These are phyloP conservation scores for Aegilops umbellulata DNA, from an alignment of 176 grass and related monocot genomes.

Conservation along the genomic window DNA sequence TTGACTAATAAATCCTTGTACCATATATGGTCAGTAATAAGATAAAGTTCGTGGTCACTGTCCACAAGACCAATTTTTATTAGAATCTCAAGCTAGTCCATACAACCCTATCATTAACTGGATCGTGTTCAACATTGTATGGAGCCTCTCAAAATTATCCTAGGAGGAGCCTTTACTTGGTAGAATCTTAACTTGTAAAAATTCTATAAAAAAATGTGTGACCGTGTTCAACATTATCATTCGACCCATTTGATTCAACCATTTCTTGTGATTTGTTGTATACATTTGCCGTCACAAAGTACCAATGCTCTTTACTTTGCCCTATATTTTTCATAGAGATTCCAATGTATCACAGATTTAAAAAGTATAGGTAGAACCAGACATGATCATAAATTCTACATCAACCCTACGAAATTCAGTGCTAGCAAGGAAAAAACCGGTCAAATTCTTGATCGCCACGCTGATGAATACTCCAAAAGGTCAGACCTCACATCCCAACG, in stretches of 20 bases:
- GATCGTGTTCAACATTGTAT: too few relatives aligned
- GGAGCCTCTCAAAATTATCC: not conserved
- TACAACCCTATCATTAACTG: not conserved
- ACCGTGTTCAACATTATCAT: not conserved
- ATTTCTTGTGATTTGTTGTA: not conserved
- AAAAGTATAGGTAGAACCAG: not conserved
- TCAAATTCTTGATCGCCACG: too few relatives aligned
- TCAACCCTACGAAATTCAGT: not conserved
- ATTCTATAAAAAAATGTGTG: not conserved
- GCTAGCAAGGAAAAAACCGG: too few relatives aligned
- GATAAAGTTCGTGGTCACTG: not conserved
- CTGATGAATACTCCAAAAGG: not conserved
- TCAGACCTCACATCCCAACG: not conserved
- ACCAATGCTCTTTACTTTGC: not conserved
- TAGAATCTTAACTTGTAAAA: not conserved
- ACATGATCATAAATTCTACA: not conserved
- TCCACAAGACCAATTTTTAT: not conserved
- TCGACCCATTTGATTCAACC: not conserved
- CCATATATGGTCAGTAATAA: not conserved
- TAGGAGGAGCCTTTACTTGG: not conserved
- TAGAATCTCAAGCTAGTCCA: not conserved
- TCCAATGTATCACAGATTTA: not conserved
- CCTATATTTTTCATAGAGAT: not conserved
- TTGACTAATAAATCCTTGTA: not conserved
- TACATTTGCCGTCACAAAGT: not conserved